Evolutionary conservation across 805 yeast genomes (phyloP), one percentile per base, ranked within the genome.

Genomic region (Candida pseudoglaebosa): DNA sequence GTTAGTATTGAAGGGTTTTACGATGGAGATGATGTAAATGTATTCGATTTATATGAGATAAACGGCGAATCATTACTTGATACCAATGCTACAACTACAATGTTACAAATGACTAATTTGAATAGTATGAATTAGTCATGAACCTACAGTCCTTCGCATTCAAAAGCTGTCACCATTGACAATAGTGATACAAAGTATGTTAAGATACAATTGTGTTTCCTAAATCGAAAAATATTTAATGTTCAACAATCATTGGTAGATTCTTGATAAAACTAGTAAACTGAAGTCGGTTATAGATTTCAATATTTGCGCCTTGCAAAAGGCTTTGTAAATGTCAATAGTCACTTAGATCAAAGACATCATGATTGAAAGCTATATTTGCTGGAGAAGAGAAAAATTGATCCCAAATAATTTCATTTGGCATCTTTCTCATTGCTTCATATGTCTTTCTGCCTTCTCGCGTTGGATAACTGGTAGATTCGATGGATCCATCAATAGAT

Each of bases 361-460:
- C 26, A 8, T 22, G 26, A 12, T 8, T 22, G 10, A 22, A 22
- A 22, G 8, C 12, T 8, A 22, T 22, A 22, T 22, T 22, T 33
- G 39, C 12, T 24, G 28, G 38, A 18, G 45, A 41, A 4, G 73
- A 61, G 52, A 80, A 78, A 47, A 77, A 76, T 47, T 78, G 84
- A 37, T 79, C 86, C 84, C 87, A 81, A 24, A 82, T 79, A 18
- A 79, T 67, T 39, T 81, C 87, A 2, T 77, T 71, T 3, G 84
- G 80, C 34, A 80, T 74, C 52, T 76, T 82, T 49, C 71, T 75
- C 43, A 82, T 72, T 65, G 82, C 61, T 48, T 80, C 84, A 51
- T 70, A 77, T 15, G 80, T 71, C 36, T 68, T 63, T 43, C 70
- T 72, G 4, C 81, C 82, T 44, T 82, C 87, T 28, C 24, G 36